These are phyloP conservation scores for Linum tenue DNA, from an alignment of 345 rosid genomes.

Conservation along the genomic window DNA sequence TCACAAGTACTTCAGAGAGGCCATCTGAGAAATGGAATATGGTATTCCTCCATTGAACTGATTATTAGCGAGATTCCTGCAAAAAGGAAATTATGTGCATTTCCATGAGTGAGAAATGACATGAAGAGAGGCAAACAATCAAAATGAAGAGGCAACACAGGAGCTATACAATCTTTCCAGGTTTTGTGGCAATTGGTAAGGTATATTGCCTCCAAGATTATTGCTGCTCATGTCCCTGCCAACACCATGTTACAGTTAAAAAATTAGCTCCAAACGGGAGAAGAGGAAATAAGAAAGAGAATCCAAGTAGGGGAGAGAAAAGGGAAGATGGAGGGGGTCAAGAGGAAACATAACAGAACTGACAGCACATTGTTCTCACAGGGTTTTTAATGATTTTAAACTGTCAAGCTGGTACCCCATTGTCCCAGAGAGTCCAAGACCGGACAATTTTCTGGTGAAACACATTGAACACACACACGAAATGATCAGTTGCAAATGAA, in stretches of 20 bases:
- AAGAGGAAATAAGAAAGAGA: too few relatives aligned
- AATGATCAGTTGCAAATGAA: conserved; percentile 2
- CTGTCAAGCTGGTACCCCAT: conserved; percentile 46
- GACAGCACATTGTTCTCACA: conserved; percentile 42
- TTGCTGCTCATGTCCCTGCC: conserved; percentile 82
- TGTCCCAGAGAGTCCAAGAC: conserved; percentile 68
- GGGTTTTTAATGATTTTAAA: conserved; percentile 48
- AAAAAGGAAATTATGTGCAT: conserved; percentile 7
- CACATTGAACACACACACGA: not conserved
- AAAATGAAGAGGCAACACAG: not conserved
- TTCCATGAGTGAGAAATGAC: conserved; percentile 9
- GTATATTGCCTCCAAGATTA: conserved; percentile 49
- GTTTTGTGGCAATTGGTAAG: conserved; percentile 55
- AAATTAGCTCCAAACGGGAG: too few relatives aligned
- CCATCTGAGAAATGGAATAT: conserved; percentile 43
- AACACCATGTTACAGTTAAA: not conserved
- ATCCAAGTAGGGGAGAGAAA: too few relatives aligned
- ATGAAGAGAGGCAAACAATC: not conserved
- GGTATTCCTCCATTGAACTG: conserved; percentile 49
- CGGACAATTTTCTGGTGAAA: conserved; percentile 50
- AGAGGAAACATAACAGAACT: conserved; percentile 1
- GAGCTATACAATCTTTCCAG: conserved; percentile 54
- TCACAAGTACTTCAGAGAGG: conserved; percentile 70
- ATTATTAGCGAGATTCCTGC: conserved; percentile 81
- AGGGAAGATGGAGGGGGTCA: not conserved